Conservation (phyloP, 495 filamentous ascomycete species). For the Xylaria grammica region DNA sequence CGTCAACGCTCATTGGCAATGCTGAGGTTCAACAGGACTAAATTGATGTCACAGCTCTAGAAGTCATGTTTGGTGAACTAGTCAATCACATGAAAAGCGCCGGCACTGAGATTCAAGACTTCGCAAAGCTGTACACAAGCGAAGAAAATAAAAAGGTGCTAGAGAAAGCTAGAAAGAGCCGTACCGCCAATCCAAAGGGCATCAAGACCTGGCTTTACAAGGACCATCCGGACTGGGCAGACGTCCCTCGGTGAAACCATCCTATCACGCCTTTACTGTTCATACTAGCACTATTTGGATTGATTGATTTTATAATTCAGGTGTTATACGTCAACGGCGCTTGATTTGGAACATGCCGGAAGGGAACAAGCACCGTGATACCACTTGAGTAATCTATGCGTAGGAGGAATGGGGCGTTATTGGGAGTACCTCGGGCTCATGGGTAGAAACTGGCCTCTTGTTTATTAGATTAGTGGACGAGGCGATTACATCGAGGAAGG, state of each 20-base stretch:
- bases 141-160: conserved; percentile 49
- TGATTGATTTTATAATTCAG: conserved; percentile 3
- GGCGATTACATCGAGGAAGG: no score
- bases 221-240: conserved; percentile 57
- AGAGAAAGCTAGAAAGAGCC: conserved; percentile 48
- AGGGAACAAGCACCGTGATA: neutral
- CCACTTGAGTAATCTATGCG: neutral
- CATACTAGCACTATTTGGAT: neutral
- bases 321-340: neutral
- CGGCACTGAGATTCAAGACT: conserved; percentile 48
- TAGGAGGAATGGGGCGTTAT: neutral
- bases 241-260: conserved; percentile 15
- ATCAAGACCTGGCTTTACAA: conserved; percentile 56
- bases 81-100: conserved; percentile 43
- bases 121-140: conserved; percentile 43
- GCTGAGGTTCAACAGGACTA: conserved; percentile 40
- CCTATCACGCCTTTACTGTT: conserved; percentile 2
- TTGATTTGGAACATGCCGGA: neutral
- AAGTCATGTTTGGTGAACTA: conserved; percentile 31
- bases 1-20: neutral
- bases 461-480: no score
- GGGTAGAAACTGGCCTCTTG: neutral
- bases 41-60: conserved; percentile 33
- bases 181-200: conserved; percentile 49
- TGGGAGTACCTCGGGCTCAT: neutral